Evolutionary conservation across 2,329 filamentous ascomycete genomes (phyloP).

Genomic region (Xylaria digitata): DNA sequence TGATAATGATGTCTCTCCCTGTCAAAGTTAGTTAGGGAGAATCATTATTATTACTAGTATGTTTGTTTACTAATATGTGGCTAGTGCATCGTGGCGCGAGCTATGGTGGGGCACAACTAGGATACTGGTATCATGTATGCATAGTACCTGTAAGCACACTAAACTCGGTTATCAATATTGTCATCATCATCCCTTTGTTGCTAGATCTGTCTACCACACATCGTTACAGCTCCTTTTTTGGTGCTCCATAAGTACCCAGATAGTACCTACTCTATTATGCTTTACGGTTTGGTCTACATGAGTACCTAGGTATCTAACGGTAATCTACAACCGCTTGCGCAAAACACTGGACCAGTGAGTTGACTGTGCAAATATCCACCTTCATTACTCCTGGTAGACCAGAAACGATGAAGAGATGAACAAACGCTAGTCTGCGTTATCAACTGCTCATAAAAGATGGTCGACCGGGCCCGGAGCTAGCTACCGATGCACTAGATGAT

Average conservation of each 20-base stretch:
- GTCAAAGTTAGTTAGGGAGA: background rate
- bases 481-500: background rate
- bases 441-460: background rate
- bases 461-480: background rate
- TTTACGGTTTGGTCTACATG: no score
- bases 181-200: constrained; percentile 8
- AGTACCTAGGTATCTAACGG: no score
- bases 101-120: constrained; percentile 33
- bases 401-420: background rate
- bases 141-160: no score
- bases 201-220: no score
- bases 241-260: no score
- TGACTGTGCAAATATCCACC: no score
- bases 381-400: constrained; percentile 3
- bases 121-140: no score
- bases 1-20: constrained; percentile 15
- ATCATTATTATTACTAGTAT: background rate
- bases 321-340: no score
- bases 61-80: background rate
- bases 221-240: no score
- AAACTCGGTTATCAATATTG: background rate
- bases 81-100: constrained; percentile 25
- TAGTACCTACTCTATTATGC: no score
- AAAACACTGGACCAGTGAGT: background rate
- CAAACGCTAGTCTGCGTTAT: background rate